Evolutionary conservation across 495 filamentous ascomycete species (phyloP), one percentile per base, ranked within the genome.

Genomic region (Penicillium paxilli): DNA sequence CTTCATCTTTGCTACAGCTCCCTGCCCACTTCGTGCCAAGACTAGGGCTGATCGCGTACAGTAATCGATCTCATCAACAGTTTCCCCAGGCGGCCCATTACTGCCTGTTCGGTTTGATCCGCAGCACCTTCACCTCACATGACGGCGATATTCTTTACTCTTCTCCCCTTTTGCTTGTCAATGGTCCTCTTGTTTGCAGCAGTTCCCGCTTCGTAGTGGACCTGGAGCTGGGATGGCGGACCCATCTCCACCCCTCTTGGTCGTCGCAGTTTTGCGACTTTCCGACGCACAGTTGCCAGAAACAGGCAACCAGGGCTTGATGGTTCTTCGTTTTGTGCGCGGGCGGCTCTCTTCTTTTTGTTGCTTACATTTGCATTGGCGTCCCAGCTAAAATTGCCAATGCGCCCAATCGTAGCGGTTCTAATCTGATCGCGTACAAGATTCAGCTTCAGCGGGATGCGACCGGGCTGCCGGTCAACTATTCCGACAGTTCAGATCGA

Each of bases 401-500:
- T 55, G 30, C 38, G 45, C 21, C 45, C 55, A 52, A 54, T 52
- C 44, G 25, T 28, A 35, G 49, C n/a, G 51, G 33, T 49, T 50
- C 37, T 44, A 57, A 52, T 60, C 44, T 52, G 52, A 59, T 60
- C 53, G 30, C 42, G 41, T 54, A 49, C 45, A 20, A 42, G 49
- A 46, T 51, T 48, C 51, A 41, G 14, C 52, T 55, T 33, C 44
- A 59, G 52, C 38, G 41, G 22, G 28, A 45, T 53, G 46, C 52
- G 56, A 59, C 59, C 59, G 52, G 57, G 46, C 38, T 53, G 49
- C 58, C 52, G 51, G 62, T 54, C 51, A 53, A 21, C 51, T 49
- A 58, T 64, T 64, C 28, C 48, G 55, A 56, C 52, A 50, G 62
- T 56, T 61, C 59, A 59, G 58, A 62, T 64, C 62, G 55, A 56